Conservation (phyloP, 495 filamentous ascomycete genomes). For the Saxophila tyrrhenica region DNA sequence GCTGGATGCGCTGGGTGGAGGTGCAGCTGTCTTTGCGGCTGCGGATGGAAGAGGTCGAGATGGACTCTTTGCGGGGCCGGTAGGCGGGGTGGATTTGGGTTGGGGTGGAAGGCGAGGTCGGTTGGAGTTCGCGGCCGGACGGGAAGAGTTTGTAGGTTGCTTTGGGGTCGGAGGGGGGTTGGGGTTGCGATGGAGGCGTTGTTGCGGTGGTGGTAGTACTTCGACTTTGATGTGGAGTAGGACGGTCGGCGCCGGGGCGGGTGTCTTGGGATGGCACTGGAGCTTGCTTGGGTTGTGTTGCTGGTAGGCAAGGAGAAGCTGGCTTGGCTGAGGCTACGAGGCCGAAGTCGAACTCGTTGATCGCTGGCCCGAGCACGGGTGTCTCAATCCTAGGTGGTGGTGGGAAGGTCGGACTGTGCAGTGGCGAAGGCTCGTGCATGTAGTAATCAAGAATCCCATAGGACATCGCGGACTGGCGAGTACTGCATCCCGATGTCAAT, state of each 20-base stretch:
- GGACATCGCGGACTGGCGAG: constrained; percentile 10
- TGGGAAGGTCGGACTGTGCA: constrained; percentile 2
- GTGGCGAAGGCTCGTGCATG: constrained; percentile 7
- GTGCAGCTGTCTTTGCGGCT: constrained; percentile 16
- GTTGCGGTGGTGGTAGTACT: background rate
- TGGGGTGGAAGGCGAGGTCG: background rate
- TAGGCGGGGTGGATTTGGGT: constrained; percentile 4
- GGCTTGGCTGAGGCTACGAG: background rate
- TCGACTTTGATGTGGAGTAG: background rate
- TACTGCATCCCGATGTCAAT: background rate
- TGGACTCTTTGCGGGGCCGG: constrained; percentile 12
- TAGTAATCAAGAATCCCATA: constrained; percentile 17
- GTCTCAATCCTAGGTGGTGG: background rate
- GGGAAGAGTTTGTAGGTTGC: constrained; percentile 15
- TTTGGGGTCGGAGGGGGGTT: background rate
- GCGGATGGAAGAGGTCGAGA: constrained; percentile 4
- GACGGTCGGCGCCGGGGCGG: background rate
- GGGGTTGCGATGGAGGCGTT: background rate
- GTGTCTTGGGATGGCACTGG: background rate
- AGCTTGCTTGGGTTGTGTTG: background rate
- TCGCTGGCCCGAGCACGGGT: constrained; percentile 7
- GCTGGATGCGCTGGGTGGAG: constrained; percentile 3
- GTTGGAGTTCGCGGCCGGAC: background rate
- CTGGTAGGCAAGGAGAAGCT: background rate
- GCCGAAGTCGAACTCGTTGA: constrained; percentile 17